phyloP scores from a whole-genome alignment of 2,329 filamentous ascomycete genomes.

The Penicillium sp. region DNA sequence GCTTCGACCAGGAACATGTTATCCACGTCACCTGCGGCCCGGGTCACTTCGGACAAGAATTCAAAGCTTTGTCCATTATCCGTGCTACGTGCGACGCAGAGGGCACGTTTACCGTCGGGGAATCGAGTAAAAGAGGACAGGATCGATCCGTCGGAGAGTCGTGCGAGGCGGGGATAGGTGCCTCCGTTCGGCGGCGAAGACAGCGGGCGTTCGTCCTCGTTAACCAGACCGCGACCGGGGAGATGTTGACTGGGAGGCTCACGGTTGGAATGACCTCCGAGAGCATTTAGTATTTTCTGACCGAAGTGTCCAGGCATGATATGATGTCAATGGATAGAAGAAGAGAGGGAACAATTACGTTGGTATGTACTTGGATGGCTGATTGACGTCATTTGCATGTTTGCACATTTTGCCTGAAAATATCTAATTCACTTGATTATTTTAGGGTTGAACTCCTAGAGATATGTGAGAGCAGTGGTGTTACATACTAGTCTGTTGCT shows the following conservation, averaged over 20 bases:
- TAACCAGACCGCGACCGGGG: slow-evolving; percentile 24
- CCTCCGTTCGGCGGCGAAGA: slow-evolving; percentile 37
- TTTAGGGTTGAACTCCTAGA: no score
- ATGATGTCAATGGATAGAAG: slow-evolving; percentile 9
- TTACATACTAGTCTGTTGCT: no score
- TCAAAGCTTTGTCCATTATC: slow-evolving; percentile 44
- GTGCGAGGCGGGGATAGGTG: slow-evolving; percentile 48
- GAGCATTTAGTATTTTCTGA: slow-evolving; percentile 31
- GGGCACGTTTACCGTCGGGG: slow-evolving; percentile 35
- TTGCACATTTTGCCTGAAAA: no score
- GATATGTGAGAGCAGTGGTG: no score
- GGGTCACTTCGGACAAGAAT: slow-evolving; percentile 43
- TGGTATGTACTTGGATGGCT: not conserved
- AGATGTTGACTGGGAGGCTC: slow-evolving; percentile 7
- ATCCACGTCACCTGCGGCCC: slow-evolving; percentile 45
- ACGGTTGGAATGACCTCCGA: slow-evolving; percentile 22
- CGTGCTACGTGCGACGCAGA: slow-evolving; percentile 44
- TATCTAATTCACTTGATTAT: no score
- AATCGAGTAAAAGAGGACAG: slow-evolving; percentile 46
- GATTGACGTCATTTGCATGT: not conserved
- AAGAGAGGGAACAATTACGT: not conserved
- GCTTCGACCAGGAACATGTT: slow-evolving; percentile 48
- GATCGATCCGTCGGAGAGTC: slow-evolving; percentile 45
- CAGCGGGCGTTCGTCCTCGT: slow-evolving; percentile 34
- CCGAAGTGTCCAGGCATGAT: slow-evolving; percentile 28